Conservation (phyloP, 306 rosid species). For the Leucaena leucocephala region DNA sequence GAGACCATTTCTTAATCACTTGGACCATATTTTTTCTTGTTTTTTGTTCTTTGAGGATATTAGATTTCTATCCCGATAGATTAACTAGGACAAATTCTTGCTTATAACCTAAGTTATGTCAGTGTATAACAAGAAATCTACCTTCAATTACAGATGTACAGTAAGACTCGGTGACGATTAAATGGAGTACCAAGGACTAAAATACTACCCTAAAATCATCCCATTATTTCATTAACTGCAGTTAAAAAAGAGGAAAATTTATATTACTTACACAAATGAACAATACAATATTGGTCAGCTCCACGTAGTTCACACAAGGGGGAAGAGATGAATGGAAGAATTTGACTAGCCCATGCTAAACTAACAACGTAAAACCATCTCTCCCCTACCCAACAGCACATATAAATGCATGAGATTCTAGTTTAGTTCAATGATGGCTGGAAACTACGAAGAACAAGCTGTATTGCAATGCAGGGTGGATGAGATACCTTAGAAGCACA, state of each 20-base stretch:
- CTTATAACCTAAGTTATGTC: not conserved
- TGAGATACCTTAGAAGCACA: conserved; percentile 24
- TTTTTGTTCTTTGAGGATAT: too few species aligned
- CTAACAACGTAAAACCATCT: conserved; percentile 12
- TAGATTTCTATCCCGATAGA: not conserved
- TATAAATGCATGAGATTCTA: conserved; percentile 29
- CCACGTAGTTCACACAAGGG: not conserved
- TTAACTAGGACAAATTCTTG: not conserved
- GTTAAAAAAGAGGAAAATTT: conserved; percentile 11
- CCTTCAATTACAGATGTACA: not conserved
- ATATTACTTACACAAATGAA: conserved; percentile 52
- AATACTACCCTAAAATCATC: not conserved
- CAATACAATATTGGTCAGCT: conserved; percentile 42
- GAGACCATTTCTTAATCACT: too few species aligned
- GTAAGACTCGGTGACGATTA: not conserved
- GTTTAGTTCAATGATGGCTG: conserved; percentile 34
- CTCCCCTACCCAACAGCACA: conserved; percentile 32
- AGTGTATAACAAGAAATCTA: not conserved
- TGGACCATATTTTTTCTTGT: too few species aligned
- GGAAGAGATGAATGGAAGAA: conserved; percentile 13
- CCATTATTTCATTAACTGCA: not conserved
- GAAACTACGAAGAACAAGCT: conserved; percentile 32
- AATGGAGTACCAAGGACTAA: not conserved
- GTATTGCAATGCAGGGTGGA: conserved; percentile 42
- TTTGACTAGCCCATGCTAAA: conserved; percentile 31